phyloP scores from a whole-genome alignment of 2,329 filamentous ascomycete genomes.

The Scleromitrula shiraiana region DNA sequence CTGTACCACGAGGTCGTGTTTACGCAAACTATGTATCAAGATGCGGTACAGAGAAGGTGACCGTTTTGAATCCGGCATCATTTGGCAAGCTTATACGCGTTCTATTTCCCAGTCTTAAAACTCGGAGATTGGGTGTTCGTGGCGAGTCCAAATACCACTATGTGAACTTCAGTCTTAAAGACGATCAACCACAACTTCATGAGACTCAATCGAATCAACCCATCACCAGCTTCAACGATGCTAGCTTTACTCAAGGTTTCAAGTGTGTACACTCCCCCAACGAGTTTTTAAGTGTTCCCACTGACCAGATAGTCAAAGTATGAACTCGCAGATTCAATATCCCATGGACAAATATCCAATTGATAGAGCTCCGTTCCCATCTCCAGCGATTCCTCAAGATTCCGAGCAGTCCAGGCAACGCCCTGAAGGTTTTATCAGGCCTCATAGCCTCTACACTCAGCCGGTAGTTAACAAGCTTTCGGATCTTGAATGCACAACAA shows the following conservation, averaged over 20 bases:
- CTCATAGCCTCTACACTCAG: constrained; percentile 51
- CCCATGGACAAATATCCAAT: constrained; percentile 28
- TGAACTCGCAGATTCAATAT: constrained; percentile 23
- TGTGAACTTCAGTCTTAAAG: constrained; percentile 54
- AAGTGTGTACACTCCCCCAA: constrained; percentile 34
- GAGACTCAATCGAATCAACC: constrained; percentile 38
- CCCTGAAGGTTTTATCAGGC: constrained; percentile 30
- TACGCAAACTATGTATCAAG: constrained; percentile 93
- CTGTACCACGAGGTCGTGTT: constrained; percentile 84
- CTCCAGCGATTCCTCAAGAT: constrained; percentile 33
- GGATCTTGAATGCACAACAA: constrained; percentile 50
- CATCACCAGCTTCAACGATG: constrained; percentile 43
- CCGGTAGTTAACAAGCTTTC: constrained; percentile 49
- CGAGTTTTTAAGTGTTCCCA: not conserved
- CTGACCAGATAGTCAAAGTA: constrained; percentile 23
- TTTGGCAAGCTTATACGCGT: constrained; percentile 97
- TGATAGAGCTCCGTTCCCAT: constrained; percentile 33
- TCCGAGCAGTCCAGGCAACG: constrained; percentile 23
- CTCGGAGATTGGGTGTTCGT: constrained; percentile 80
- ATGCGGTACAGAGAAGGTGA: constrained; percentile 88
- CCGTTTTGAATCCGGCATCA: constrained; percentile 90
- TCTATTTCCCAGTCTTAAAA: constrained; percentile 91
- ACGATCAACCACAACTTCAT: constrained; percentile 37
- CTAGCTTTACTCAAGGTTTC: constrained; percentile 41
- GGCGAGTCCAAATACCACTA: constrained; percentile 99